Conservation (phyloP, 768 basidiomycete genomes). For the Serendipita sp. region DNA sequence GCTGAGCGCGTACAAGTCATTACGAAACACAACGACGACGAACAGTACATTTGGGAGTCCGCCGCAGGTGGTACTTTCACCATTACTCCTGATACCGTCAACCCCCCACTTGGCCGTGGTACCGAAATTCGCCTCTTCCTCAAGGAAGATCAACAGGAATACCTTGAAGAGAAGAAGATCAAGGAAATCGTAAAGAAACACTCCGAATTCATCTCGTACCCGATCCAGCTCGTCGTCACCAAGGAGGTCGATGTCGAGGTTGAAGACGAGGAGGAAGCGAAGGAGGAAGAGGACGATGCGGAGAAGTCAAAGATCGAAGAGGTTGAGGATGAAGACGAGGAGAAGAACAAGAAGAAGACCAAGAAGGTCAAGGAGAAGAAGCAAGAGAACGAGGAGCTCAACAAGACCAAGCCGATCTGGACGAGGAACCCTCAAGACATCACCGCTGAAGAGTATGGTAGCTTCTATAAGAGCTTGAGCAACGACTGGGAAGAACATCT, state of each 20-base stretch:
- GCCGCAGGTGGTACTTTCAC: constrained; percentile 98
- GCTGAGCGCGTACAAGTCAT: constrained; percentile 97
- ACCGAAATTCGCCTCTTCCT: constrained; percentile 81
- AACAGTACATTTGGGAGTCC: constrained; percentile 99
- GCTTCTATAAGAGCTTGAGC: constrained; percentile 99
- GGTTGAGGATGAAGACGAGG: constrained; percentile 67
- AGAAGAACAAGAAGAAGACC: constrained; percentile 71
- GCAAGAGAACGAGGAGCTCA: constrained; percentile 89
- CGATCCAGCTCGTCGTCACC: constrained; percentile 93
- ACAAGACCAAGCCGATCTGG: constrained; percentile 99
- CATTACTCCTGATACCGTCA: constrained; percentile 83
- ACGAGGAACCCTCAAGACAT: constrained; percentile 96
- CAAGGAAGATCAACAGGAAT: constrained; percentile 98
- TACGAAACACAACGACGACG: constrained; percentile 99
- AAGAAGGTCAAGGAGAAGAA: constrained; percentile 87
- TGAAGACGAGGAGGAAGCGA: constrained; percentile 34
- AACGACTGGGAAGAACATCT: constrained; percentile 99
- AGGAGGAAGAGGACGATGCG: constrained; percentile 42
- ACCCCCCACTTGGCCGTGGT: constrained; percentile 85
- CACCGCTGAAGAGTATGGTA: constrained; percentile 75
- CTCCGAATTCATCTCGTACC: constrained; percentile 99
- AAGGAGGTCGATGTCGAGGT: constrained; percentile 77
- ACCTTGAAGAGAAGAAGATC: constrained; percentile 98
- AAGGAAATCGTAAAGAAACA: constrained; percentile 99
- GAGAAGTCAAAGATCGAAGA: constrained; percentile 63